phyloP scores from a whole-genome alignment of 495 filamentous ascomycete species.

The Daldinia vernicosa region DNA sequence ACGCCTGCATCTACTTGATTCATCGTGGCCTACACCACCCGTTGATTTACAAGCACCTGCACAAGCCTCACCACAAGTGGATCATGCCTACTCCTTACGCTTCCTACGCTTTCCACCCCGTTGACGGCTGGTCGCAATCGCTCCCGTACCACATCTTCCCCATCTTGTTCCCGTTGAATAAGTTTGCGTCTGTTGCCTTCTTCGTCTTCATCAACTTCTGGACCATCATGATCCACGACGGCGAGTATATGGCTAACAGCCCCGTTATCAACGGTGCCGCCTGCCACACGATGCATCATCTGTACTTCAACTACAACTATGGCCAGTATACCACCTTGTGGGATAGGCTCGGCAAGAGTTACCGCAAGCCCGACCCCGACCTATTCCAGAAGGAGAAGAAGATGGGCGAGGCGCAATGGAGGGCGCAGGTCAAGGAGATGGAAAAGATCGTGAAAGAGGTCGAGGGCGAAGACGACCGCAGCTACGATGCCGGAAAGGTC shows the following conservation, averaged over 20 bases:
- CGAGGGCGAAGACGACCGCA: conserved; percentile 87
- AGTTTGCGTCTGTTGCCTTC: conserved; percentile 83
- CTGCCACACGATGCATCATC: conserved; percentile 95
- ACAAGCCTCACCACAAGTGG: conserved; percentile 99
- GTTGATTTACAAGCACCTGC: conserved; percentile 81
- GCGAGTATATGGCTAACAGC: conserved; percentile 91
- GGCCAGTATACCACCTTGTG: conserved; percentile 96
- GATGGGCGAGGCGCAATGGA: conserved; percentile 84
- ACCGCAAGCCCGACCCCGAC: conserved; percentile 86
- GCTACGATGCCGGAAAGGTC: conserved; percentile 60
- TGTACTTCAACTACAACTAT: conserved; percentile 99
- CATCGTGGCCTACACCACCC: conserved; percentile 91
- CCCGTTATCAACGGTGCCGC: conserved; percentile 93
- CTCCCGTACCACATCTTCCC: conserved; percentile 94
- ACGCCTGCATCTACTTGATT: conserved; percentile 94
- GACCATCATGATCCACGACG: conserved; percentile 98
- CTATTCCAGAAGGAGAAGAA: conserved; percentile 88
- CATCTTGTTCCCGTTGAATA: conserved; percentile 92
- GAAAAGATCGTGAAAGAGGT: conserved; percentile 83
- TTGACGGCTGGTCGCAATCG: conserved; percentile 93
- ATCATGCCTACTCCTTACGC: conserved; percentile 98
- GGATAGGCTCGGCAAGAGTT: conserved; percentile 90
- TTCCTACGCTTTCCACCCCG: conserved; percentile 91
- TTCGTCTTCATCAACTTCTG: conserved; percentile 96
- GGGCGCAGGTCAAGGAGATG: conserved; percentile 84